Percentiles rank a stretch among this genome's conserved stretches.
Evolutionary conservation across 2,329 filamentous ascomycete species (phyloP).

Genomic region (Orbilia oligospora): DNA sequence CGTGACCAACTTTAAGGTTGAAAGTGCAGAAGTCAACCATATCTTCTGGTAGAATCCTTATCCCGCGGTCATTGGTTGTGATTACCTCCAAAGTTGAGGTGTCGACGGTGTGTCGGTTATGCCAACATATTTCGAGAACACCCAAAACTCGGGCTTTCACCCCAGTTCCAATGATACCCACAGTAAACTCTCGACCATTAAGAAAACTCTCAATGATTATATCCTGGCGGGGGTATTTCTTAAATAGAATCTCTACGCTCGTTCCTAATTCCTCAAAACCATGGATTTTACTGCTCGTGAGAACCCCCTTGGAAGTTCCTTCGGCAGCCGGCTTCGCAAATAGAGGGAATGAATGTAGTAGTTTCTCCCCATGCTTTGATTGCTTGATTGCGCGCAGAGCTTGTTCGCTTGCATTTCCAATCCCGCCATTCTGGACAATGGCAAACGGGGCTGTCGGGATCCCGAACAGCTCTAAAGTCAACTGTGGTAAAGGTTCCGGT

Average conservation of each 20-base stretch:
- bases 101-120: constrained; percentile 9
- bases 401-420: background rate
- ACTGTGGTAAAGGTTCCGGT: background rate
- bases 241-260: constrained; percentile 2
- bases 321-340: constrained; percentile 32
- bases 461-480: constrained; percentile 9
- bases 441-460: constrained; percentile 20
- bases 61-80: background rate
- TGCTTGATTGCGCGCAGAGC: constrained; percentile 15
- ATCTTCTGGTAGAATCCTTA: constrained; percentile 5
- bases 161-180: constrained; percentile 24
- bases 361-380: constrained; percentile 8
- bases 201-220: constrained; percentile 31
- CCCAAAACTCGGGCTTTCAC: constrained; percentile 22
- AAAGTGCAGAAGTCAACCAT: constrained; percentile 27
- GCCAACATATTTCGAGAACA: constrained; percentile 22
- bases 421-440: background rate
- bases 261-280: background rate
- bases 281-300: constrained; percentile 14
- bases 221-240: constrained; percentile 26
- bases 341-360: constrained; percentile 18
- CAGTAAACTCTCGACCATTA: constrained; percentile 32
- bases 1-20: constrained; percentile 8
- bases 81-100: background rate
- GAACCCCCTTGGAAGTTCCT: constrained; percentile 34